Base-by-base conservation (phyloP, 2,329 filamentous ascomycete species). In the Alternaria sp. region DNA sequence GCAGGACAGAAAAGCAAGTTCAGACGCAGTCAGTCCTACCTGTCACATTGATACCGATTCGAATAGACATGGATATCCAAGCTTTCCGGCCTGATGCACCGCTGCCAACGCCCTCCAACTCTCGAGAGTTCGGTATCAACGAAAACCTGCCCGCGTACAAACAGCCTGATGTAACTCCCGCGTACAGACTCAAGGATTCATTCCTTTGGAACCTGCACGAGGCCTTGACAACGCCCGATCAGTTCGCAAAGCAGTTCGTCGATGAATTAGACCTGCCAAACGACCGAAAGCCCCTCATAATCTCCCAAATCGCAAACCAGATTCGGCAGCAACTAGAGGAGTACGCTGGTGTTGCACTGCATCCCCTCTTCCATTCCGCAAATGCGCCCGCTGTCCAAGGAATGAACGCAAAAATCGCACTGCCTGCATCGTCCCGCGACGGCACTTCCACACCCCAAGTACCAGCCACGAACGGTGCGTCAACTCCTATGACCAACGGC, bases 151-250 rank as follows among this genome's bases (percentile, higher is more conserved):
- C 92, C 13, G 88, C 93, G 55, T 97, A 96, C 80, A 89, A 89
- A 70, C 84, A 85, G 54, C 90, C 90, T 54, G 94, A 97, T 62
- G 79, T 86, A 61, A 93, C 93, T 13, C 88, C 93, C 0, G 90
- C 92, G 3, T 97, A 93, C 78, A 88, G 95, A 62, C 83, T 99
- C 56, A 93, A 96, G 71, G 95, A 99, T 70, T 90, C 91, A n/a
- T 98, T 99, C 71, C 80, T 97, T 51, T 99, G 95, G 95, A 99
- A 99, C 71, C 84, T 99, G 13, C 94, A 98, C 78, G 95, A 99
- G 80, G 91, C 92, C 0, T 82, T 97, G 58, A 91, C 93, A 51
- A 99, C 95, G 0, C 96, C 95, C 0, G 95, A 99, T 73, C 91
- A 96, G 72, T 99, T 98, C 75, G 95, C 95, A n/a, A 86, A 90